Percentiles rank a stretch among this genome's conserved stretches.
These are phyloP conservation scores for Tolypocladium sp. DNA, from an alignment of 2,329 filamentous ascomycete species.

Conservation along the genomic window DNA sequence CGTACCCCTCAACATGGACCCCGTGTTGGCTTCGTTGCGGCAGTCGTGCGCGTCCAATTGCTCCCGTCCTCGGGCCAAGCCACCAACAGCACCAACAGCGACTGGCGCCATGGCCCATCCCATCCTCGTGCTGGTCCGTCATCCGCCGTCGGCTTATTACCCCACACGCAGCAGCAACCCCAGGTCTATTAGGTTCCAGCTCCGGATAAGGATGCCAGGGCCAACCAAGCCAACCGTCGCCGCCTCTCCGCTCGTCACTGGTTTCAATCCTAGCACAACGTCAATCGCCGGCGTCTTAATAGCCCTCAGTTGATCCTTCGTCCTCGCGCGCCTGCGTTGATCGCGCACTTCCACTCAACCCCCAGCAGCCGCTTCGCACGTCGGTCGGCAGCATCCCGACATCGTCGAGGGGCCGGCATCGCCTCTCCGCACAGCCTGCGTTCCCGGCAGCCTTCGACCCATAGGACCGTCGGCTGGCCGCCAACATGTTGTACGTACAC, in stretches of 20 bases:
- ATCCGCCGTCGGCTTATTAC: not conserved
- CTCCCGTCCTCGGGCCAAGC: not conserved
- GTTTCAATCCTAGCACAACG: not conserved
- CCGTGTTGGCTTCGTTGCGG: not conserved
- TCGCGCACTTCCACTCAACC: not conserved
- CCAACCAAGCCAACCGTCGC: not conserved
- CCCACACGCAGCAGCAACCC: not conserved
- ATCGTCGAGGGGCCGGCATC: not conserved
- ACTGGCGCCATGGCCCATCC: not conserved
- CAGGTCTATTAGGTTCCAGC: not conserved
- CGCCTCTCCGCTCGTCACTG: not conserved
- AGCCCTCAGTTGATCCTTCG: not conserved
- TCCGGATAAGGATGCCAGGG: not conserved
- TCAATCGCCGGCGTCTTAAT: not conserved
- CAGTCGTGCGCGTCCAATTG: not conserved
- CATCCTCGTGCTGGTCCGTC: not conserved
- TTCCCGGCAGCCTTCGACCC: not conserved
- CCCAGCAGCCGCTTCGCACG: not conserved
- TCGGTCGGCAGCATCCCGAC: not conserved
- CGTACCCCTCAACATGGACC: too few species aligned
- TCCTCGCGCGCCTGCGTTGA: not conserved
- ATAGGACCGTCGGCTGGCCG: not conserved
- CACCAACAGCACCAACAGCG: not conserved
- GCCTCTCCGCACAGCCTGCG: not conserved
- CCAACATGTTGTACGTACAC: constrained; percentile 17